Percentiles rank a stretch among this genome's conserved stretches.
These are phyloP conservation scores for Daldinia grandis DNA, from an alignment of 495 filamentous ascomycete species.

Conservation along the genomic window DNA sequence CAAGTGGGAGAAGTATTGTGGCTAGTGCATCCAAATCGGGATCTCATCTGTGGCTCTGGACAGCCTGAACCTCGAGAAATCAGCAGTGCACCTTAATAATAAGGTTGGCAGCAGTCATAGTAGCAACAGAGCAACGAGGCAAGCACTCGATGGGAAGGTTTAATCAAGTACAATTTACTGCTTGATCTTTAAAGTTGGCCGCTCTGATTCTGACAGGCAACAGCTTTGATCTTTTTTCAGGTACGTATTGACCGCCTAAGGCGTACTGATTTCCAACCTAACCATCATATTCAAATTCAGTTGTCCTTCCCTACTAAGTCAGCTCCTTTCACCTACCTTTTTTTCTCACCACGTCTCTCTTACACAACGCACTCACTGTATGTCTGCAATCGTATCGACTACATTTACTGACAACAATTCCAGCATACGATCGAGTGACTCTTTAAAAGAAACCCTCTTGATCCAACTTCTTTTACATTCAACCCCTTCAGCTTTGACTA, in stretches of 20 bases:
- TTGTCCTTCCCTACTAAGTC: slow-evolving; percentile 4
- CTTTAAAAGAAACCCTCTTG: neutral
- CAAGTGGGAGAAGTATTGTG: slow-evolving; percentile 28
- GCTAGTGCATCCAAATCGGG: slow-evolving; percentile 19
- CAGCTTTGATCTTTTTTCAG: neutral
- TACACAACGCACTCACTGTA: slow-evolving; percentile 5
- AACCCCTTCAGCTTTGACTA: slow-evolving; percentile 1
- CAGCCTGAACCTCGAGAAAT: slow-evolving; percentile 37
- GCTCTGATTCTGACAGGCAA: neutral
- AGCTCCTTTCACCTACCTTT: slow-evolving; percentile 31
- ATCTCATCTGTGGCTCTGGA: neutral
- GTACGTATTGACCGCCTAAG: neutral
- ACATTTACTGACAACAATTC: slow-evolving; percentile 4
- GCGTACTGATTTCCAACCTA: neutral
- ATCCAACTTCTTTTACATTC: neutral
- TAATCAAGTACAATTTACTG: neutral
- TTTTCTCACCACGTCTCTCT: slow-evolving; percentile 31
- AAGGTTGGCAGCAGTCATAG: neutral
- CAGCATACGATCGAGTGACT: neutral
- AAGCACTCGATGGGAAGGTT: neutral
- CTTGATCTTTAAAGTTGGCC: neutral
- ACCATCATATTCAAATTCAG: neutral
- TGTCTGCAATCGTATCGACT: neutral
- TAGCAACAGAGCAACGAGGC: neutral
- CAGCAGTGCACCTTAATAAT: slow-evolving; percentile 14